phyloP scores from a whole-genome alignment of 192 early-diverging fungal genomes.

The Coemansia aciculifera region DNA sequence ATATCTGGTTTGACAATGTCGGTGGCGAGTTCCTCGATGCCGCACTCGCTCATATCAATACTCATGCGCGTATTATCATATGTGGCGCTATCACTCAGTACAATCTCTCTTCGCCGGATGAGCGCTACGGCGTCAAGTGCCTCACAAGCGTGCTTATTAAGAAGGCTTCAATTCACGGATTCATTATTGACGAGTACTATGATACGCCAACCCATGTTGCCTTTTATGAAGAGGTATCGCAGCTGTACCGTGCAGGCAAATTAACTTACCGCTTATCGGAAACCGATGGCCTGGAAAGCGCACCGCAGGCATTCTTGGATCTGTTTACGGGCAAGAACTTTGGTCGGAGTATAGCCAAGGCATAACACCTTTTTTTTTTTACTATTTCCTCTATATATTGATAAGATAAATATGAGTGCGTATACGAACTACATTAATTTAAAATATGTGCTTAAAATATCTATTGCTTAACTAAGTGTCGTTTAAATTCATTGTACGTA shows the following conservation, averaged over 20 bases:
- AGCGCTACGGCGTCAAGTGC: slow-evolving; percentile 63
- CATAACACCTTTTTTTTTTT: background rate
- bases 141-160: slow-evolving; percentile 57
- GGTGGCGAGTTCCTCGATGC: slow-evolving; percentile 81
- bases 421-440: too few relatives aligned
- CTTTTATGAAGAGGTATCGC: slow-evolving; percentile 59
- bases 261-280: slow-evolving; percentile 62
- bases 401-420: too few relatives aligned
- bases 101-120: slow-evolving; percentile 36
- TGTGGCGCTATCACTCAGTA: slow-evolving; percentile 79
- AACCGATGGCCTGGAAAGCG: slow-evolving; percentile 65
- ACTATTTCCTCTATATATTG: too few relatives aligned
- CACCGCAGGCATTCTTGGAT: slow-evolving; percentile 61
- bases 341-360: slow-evolving; percentile 64
- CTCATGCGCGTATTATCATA: slow-evolving; percentile 64
- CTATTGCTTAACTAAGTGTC: too few relatives aligned
- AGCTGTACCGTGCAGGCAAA: slow-evolving; percentile 60
- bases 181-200: slow-evolving; percentile 59
- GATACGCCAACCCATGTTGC: slow-evolving; percentile 49
- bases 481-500: too few relatives aligned
- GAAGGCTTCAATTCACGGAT: slow-evolving; percentile 63
- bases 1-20: slow-evolving; percentile 86
- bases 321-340: slow-evolving; percentile 66
- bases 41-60: slow-evolving; percentile 68
- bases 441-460: too few relatives aligned